Conservation (phyloP, 257 asterid species). For the Gynochthodes officinalis region DNA sequence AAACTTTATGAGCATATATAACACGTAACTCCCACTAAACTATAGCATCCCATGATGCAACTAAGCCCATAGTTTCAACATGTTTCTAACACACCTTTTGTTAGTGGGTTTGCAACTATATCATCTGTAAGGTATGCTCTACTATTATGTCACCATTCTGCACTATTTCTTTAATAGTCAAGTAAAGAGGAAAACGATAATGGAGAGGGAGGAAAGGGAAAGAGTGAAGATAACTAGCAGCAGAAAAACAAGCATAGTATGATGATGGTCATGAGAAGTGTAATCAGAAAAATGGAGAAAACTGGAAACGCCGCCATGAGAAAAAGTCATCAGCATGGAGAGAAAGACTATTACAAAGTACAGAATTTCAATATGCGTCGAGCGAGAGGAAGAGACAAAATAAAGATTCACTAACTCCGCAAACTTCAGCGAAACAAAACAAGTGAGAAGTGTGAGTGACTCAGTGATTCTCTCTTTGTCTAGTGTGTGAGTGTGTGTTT, state of each 20-base stretch:
- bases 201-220: slow-evolving; percentile 33
- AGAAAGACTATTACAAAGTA: too few species aligned
- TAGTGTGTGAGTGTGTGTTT: not conserved
- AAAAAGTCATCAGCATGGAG: slow-evolving; percentile 8
- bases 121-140: too few species aligned
- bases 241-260: slow-evolving; percentile 9
- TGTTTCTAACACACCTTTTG: too few species aligned
- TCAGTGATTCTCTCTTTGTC: not conserved
- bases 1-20: too few species aligned
- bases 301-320: slow-evolving; percentile 39
- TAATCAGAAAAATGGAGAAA: slow-evolving; percentile 21
- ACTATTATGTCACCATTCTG: too few species aligned
- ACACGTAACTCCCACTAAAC: too few species aligned
- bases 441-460: not conserved
- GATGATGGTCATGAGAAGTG: slow-evolving; percentile 14
- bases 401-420: not conserved
- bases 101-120: too few species aligned
- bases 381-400: not conserved
- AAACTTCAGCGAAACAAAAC: too few species aligned
- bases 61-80: too few species aligned
- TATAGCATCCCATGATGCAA: too few species aligned
- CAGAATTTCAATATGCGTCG: not conserved
- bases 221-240: slow-evolving; percentile 24
- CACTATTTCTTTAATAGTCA: too few species aligned
- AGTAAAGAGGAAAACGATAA: slow-evolving; percentile 43